Base-by-base conservation (phyloP, 495 filamentous ascomycete species). In the Daldinia vernicosa region DNA sequence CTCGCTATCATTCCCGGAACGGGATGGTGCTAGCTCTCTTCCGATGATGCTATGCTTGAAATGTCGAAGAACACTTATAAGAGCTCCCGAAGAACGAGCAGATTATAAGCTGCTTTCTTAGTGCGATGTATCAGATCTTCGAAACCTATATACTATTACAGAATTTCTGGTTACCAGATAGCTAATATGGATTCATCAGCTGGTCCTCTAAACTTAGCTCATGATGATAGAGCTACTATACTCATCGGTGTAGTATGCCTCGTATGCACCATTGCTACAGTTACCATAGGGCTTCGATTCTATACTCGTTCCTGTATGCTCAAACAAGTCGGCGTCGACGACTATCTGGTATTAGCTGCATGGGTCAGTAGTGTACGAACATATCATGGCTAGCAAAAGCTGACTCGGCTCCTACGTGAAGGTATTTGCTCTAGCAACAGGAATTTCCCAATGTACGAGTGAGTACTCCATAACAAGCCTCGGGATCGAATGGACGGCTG, bases 291-390 rank as follows among this genome's bases (percentile, higher is more conserved):
- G 12, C 67, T 83, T 32, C 76, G 83, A 52, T 67, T 77, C 19
- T 84, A 84, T 60, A 75, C 79, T 45, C 77, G 83, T 40, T 74
- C 72, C 19, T 54, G 72, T 56, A 65, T 84, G 37, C 75, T 84
- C 28, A 79, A 75, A 39, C 78, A 79, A 57, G 78, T 84, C 60
- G 83, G 83, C n/a, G 15, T 71, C 6, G 83, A 84, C 55, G 83
- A 84, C 60, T 79, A 71, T 45, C 63, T 72, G 37, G 64, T 74
- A 15, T 61, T 79, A 15, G 30, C 72, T 35, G 77, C 76, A 47
- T 67, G 63, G 70, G 70, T 70, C 39, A 66, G 70, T 73, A 14
- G 4, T 47, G 22, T 59, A 32, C 22, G 7, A 8, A 1, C 24
- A n/a, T 3, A 11, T 15, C 12, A 22, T 56, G 55, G 0, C 14